Evolutionary conservation across 176 grass and related monocot genomes (phyloP), one percentile per base, ranked within the genome.

Genomic region (Oryza coarctata): DNA sequence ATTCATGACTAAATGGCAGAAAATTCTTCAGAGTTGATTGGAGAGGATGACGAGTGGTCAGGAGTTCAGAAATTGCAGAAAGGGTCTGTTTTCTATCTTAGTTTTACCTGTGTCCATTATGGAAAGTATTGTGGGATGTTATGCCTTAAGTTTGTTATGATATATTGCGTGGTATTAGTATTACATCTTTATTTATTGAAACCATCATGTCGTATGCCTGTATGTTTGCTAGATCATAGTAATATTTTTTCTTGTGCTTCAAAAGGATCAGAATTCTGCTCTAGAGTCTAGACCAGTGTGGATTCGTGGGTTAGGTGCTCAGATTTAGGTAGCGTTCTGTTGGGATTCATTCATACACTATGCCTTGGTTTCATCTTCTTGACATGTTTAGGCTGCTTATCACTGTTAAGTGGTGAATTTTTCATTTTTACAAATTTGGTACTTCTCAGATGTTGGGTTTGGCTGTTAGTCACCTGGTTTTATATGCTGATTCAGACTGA

Each of bases 21-120:
- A 60, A 75, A 55, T 18, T 81, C 66, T 65, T 78, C 79, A 64
- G 83, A 75, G 18, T 78, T 68, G 17, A 83, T 89, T 30, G 88
- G 63, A 70, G 77, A 94, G 27, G 30, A 75, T 73, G 90, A 93
- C 4, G 90, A 95, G 74, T 98, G 95, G 95, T 84, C 87, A 57
- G 84, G 71, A 78, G 80, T 98, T 81, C 76, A 89, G 52, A 83
- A 84, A 50, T 82, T 90, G 88, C 79, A 89, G 36, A 85, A 31
- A 79, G 95, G 88, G 95, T 98, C 84, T 66, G 28, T 12, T 82
- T 85, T 75, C 13, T 0, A 10, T 63, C 12, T 82, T 87, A 70
- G 18, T 3, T 13, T 52, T 65, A 26, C 2, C 7, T 50, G 4
- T 27, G 75, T 76, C 20, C 6, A 4, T 50, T 2, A 70, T 71